Percentiles rank a stretch among this genome's conserved stretches.
Conservation (phyloP, 768 basidiomycete genomes). For the Sarcomyxa edulis region DNA sequence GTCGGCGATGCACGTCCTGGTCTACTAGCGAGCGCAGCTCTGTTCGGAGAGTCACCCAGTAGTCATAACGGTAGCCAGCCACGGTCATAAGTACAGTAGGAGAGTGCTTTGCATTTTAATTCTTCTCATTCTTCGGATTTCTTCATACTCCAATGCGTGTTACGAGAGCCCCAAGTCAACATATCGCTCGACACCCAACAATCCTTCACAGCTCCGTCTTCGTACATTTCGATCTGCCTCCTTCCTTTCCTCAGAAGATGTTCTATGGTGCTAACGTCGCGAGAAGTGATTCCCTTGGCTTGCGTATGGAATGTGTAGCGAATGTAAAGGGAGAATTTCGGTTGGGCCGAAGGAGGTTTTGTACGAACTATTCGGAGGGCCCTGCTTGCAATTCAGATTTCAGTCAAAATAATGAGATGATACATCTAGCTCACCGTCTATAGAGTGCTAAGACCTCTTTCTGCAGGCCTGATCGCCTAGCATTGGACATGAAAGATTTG, state of each 20-base stretch:
- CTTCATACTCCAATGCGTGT: too few species aligned
- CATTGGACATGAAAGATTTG: too few species aligned
- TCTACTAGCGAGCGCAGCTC: too few species aligned
- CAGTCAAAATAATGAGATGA: neutral
- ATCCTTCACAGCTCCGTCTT: conserved; percentile 61
- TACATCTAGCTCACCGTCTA: conserved; percentile 27
- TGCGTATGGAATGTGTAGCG: conserved; percentile 67
- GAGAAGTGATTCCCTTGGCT: conserved; percentile 53
- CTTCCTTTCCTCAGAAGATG: conserved; percentile 67
- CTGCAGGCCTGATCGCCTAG: conserved; percentile 47
- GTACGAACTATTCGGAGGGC: conserved; percentile 70
- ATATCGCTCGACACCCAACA: conserved; percentile 73
- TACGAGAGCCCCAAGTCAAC: conserved; percentile 70
- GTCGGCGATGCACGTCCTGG: too few species aligned
- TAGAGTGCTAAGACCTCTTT: conserved; percentile 47
- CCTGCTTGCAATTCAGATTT: conserved; percentile 27
- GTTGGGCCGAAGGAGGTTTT: conserved; percentile 55
- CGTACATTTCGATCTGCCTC: conserved; percentile 66
- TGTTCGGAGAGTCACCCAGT: too few species aligned
- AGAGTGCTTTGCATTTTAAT: too few species aligned
- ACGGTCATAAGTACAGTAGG: too few species aligned
- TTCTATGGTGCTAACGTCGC: conserved; percentile 67
- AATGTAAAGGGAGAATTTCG: conserved; percentile 64
- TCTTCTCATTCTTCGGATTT: too few species aligned
- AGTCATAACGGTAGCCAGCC: too few species aligned